These are phyloP conservation scores for Reutealis trisperma DNA, from an alignment of 345 rosid species.

Conservation along the genomic window DNA sequence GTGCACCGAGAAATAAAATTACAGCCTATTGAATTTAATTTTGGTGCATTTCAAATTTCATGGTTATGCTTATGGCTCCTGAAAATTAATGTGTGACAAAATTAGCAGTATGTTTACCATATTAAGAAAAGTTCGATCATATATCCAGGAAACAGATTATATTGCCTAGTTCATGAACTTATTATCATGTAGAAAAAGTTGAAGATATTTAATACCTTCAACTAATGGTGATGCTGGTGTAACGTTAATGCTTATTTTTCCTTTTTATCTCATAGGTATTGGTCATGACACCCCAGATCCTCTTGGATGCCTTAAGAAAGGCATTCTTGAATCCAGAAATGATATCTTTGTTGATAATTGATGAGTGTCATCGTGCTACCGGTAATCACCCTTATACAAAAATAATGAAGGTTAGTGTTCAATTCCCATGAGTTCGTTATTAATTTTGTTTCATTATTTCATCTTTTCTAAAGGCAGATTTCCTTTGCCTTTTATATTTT, in stretches of 20 bases:
- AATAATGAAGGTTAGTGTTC: conserved; percentile 69
- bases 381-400: conserved; percentile 80
- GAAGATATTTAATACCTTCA: not conserved
- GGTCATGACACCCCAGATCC: conserved; percentile 93
- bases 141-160: not conserved
- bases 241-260: not conserved
- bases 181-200: not conserved
- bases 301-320: conserved; percentile 72
- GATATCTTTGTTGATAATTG: conserved; percentile 66
- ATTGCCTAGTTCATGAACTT: not conserved
- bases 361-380: conserved; percentile 85
- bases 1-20: not conserved
- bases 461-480: not conserved
- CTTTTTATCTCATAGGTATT: conserved; percentile 53
- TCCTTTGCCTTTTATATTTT: not conserved
- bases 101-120: not conserved
- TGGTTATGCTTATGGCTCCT: not conserved
- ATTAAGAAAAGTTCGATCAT: not conserved
- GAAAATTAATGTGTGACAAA: not conserved
- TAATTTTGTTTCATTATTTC: not conserved
- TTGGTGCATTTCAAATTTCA: not conserved
- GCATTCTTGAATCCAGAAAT: conserved; percentile 58
- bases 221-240: not conserved
- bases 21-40: not conserved
- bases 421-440: not conserved